These are phyloP conservation scores for Schizochytrium sp. DNA, from an alignment of 108 stramenopile genomes.

Conservation along the genomic window DNA sequence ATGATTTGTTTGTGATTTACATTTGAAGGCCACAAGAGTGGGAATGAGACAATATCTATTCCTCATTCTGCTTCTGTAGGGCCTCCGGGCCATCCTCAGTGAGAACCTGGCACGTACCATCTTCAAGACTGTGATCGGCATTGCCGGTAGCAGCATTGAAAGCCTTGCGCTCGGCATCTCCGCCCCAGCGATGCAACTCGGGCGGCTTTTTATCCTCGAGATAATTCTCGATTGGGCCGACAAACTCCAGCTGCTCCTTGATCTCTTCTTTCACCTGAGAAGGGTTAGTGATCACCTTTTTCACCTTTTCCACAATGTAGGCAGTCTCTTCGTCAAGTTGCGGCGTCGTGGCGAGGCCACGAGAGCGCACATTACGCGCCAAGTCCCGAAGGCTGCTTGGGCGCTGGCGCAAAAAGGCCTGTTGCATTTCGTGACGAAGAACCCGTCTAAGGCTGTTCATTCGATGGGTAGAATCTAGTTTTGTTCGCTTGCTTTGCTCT, in stretches of 20 bases:
- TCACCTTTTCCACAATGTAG: not conserved
- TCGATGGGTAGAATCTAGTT: not conserved
- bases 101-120: not conserved
- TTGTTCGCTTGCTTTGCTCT: not conserved
- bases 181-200: slow-evolving; percentile 40
- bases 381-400: not conserved
- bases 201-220: slow-evolving; percentile 4
- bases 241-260: slow-evolving; percentile 3
- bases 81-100: not conserved
- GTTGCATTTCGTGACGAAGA: not conserved
- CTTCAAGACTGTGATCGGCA: slow-evolving; percentile 3
- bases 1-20: no score
- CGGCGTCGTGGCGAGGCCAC: not conserved
- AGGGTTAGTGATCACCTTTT: slow-evolving; percentile 1
- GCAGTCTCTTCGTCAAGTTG: not conserved
- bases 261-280: not conserved
- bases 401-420: not conserved
- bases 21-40: not conserved
- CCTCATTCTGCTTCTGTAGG: not conserved
- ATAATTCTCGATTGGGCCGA: not conserved
- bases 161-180: not conserved
- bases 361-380: not conserved
- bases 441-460: not conserved
- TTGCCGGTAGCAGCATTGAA: slow-evolving; percentile 23
- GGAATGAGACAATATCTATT: not conserved